Conservation (phyloP, 192 early-diverging fungal species). For the Spizellomyces punctatus region DNA sequence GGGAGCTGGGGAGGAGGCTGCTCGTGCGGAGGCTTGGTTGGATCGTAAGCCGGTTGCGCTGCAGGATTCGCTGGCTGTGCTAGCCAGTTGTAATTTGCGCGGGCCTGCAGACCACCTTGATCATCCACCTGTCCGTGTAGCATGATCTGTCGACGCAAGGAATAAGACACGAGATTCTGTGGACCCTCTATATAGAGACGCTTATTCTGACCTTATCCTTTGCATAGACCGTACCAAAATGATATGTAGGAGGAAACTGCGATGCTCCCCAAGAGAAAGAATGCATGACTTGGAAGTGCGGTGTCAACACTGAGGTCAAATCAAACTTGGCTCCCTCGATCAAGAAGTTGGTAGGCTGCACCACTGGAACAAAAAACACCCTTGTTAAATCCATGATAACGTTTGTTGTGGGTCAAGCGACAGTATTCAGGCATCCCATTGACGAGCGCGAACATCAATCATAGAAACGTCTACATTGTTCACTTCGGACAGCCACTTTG, state of each 20-base stretch:
- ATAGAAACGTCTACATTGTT: too few relatives aligned
- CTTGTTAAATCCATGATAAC: slow-evolving; percentile 4
- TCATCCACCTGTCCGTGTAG: slow-evolving; percentile 95
- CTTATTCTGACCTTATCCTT: slow-evolving; percentile 62
- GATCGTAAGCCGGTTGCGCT: slow-evolving; percentile 34
- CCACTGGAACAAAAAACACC: slow-evolving; percentile 46
- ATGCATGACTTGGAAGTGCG: slow-evolving; percentile 94
- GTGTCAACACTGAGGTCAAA: slow-evolving; percentile 88
- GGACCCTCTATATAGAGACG: too few relatives aligned
- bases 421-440: neutral
- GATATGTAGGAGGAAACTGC: slow-evolving; percentile 77
- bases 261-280: slow-evolving; percentile 84
- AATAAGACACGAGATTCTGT: neutral
- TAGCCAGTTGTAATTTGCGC: slow-evolving; percentile 82
- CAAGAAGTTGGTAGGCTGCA: slow-evolving; percentile 82
- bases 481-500: too few relatives aligned
- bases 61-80: slow-evolving; percentile 39
- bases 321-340: slow-evolving; percentile 97
- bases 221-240: slow-evolving; percentile 88
- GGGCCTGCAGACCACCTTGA: slow-evolving; percentile 83
- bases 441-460: slow-evolving; percentile 4
- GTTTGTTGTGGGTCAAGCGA: neutral
- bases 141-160: slow-evolving; percentile 60
- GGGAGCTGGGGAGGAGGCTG: slow-evolving; percentile 35
- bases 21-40: slow-evolving; percentile 38